These are phyloP conservation scores for Biancaea sappan DNA, from an alignment of 306 rosid genomes.

Conservation along the genomic window DNA sequence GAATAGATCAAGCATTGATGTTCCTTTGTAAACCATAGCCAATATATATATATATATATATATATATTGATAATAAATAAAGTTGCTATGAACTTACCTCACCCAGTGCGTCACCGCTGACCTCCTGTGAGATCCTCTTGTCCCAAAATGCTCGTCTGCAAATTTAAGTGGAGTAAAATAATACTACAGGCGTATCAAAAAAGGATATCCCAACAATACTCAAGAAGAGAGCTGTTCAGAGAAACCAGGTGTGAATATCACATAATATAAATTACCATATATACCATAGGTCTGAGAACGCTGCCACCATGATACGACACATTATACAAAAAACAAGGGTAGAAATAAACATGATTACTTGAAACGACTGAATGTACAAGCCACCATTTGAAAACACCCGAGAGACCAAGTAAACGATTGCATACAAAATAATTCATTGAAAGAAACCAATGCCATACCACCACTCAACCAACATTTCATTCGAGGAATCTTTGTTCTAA, in stretches of 20 bases:
- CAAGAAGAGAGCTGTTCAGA: not conserved
- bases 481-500: no score
- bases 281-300: not conserved
- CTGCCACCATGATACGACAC: no score
- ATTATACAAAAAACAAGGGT: no score
- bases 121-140: slow-evolving; percentile 43
- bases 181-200: not conserved
- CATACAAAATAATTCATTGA: no score
- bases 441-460: no score
- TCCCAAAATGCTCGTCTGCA: slow-evolving; percentile 40
- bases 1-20: not conserved
- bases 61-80: not conserved
- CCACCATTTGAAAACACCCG: no score
- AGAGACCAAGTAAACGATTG: no score
- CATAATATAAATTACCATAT: not conserved
- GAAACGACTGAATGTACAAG: not conserved
- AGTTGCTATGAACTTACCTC: not conserved
- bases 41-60: no score
- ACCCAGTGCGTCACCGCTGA: slow-evolving; percentile 37
- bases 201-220: not conserved
- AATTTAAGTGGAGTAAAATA: no score
- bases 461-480: no score
- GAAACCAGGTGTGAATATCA: no score
- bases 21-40: no score
- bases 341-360: not conserved